A percentile compares a stretch with the other conserved stretches of the same genome.
These are phyloP conservation scores for Apostasia shenzhenica DNA, from an alignment of 106 monocot genomes.

Conservation along the genomic window DNA sequence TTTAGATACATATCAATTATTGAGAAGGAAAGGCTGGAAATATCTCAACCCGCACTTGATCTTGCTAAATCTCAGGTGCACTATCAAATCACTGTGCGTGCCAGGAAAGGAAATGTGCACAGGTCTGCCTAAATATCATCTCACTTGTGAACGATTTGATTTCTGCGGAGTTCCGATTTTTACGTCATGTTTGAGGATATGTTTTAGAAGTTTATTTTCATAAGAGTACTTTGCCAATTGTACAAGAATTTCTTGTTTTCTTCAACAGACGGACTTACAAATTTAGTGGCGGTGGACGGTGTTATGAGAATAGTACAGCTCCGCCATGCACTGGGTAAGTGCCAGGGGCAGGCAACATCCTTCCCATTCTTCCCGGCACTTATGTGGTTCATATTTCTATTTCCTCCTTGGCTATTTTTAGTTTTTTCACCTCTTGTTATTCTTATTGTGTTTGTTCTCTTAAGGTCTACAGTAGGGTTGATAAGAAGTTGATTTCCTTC, in stretches of 20 bases:
- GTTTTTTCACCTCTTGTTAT: neutral
- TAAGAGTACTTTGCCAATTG: neutral
- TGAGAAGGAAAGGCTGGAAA: constrained; percentile 50
- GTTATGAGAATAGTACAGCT: constrained; percentile 67
- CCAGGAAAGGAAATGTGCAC: constrained; percentile 46
- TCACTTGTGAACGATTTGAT: neutral
- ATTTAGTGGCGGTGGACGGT: constrained; percentile 43
- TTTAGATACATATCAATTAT: constrained; percentile 50
- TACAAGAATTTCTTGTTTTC: constrained; percentile 2
- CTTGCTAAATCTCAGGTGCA: constrained; percentile 39
- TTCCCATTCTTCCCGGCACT: neutral
- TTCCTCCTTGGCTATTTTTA: neutral
- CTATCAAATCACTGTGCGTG: constrained; percentile 62
- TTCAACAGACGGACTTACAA: constrained; percentile 71
- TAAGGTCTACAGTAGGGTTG: too few relatives aligned
- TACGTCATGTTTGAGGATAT: neutral
- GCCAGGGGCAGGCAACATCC: neutral
- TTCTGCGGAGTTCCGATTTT: neutral
- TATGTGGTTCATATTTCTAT: neutral
- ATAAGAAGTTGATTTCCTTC: too few relatives aligned
- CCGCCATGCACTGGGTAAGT: constrained; percentile 81
- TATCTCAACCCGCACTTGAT: constrained; percentile 79
- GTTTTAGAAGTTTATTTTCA: neutral
- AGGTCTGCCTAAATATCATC: constrained; percentile 28
- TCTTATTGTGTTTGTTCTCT: neutral